A percentile compares a stretch with the other conserved stretches of the same genome.
phyloP scores from a whole-genome alignment of 805 yeast species.

The Starmerella cellae region DNA sequence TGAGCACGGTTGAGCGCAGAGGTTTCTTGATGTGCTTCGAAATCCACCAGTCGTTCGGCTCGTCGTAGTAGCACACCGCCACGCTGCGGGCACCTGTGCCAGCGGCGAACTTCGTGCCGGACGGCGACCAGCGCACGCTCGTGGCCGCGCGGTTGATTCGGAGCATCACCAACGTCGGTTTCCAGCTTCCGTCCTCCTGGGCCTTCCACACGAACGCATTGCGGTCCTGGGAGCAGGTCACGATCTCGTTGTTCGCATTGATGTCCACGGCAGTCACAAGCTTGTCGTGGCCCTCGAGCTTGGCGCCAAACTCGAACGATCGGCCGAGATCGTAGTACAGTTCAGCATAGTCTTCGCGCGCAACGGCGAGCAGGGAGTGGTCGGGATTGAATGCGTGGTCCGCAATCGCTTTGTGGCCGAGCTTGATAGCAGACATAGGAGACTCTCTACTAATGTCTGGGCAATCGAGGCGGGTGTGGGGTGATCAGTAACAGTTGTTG shows the following conservation, averaged over 20 bases:
- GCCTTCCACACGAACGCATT: conserved; percentile 96
- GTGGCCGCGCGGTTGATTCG: conserved; percentile 95
- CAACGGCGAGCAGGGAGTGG: conserved; percentile 54
- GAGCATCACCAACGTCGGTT: conserved; percentile 82
- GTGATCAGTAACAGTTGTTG: background rate
- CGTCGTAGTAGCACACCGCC: conserved; percentile 92
- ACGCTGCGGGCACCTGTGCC: conserved; percentile 90
- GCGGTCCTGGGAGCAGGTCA: conserved; percentile 95
- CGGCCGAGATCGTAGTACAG: conserved; percentile 45
- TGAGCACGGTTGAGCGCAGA: conserved; percentile 70
- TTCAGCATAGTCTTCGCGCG: conserved; percentile 65
- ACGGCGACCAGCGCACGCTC: conserved; percentile 86
- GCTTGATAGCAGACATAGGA: conserved; percentile 34
- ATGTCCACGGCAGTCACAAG: conserved; percentile 90
- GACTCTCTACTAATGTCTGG: conserved; percentile 18
- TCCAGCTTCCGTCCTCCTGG: conserved; percentile 44
- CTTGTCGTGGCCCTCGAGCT: conserved; percentile 49
- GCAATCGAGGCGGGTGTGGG: background rate
- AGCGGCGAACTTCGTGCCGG: conserved; percentile 90
- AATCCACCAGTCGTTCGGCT: conserved; percentile 98
- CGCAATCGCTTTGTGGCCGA: conserved; percentile 76
- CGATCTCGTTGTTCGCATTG: conserved; percentile 65
- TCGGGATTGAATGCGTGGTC: conserved; percentile 81
- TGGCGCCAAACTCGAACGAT: conserved; percentile 48
- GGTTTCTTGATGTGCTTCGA: conserved; percentile 95